These are phyloP conservation scores for Pachysandra terminalis DNA, from an alignment of 164 flowering plant genomes.

Conservation along the genomic window DNA sequence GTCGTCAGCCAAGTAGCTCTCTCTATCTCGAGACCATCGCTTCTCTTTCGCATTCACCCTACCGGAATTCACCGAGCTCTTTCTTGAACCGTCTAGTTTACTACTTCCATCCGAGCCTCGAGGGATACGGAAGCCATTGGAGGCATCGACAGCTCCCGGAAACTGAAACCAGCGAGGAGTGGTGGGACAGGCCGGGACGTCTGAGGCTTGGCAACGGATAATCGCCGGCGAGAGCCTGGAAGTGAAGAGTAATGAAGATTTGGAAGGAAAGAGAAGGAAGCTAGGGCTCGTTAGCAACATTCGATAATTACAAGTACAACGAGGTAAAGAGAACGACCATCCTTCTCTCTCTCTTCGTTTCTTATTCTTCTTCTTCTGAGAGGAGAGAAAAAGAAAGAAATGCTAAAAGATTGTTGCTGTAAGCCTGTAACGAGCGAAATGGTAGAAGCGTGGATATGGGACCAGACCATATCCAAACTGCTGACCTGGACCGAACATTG, in stretches of 20 bases:
- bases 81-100: constrained; percentile 12
- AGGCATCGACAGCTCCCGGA: constrained; percentile 26
- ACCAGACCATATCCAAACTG: too few species aligned
- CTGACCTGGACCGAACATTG: too few species aligned
- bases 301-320: constrained; percentile 7
- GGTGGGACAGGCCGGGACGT: constrained; percentile 28
- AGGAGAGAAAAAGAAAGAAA: too few species aligned
- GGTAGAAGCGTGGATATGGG: too few species aligned
- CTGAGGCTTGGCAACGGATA: constrained; percentile 45
- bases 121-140: constrained; percentile 13
- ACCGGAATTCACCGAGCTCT: constrained; percentile 10
- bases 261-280: constrained; percentile 15
- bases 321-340: background rate
- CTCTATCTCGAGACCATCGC: constrained; percentile 75
- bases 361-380: background rate
- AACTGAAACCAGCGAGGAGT: constrained; percentile 38
- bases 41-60: constrained; percentile 61
- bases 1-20: constrained; percentile 77
- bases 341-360: background rate
- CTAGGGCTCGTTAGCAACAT: constrained; percentile 45
- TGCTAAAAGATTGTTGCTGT: too few species aligned
- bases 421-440: too few species aligned
- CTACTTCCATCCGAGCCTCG: constrained; percentile 20
- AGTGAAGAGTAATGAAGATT: background rate
- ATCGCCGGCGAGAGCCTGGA: constrained; percentile 3